phyloP scores from a whole-genome alignment of 164 flowering plant species.

The Protea cynaroides region DNA sequence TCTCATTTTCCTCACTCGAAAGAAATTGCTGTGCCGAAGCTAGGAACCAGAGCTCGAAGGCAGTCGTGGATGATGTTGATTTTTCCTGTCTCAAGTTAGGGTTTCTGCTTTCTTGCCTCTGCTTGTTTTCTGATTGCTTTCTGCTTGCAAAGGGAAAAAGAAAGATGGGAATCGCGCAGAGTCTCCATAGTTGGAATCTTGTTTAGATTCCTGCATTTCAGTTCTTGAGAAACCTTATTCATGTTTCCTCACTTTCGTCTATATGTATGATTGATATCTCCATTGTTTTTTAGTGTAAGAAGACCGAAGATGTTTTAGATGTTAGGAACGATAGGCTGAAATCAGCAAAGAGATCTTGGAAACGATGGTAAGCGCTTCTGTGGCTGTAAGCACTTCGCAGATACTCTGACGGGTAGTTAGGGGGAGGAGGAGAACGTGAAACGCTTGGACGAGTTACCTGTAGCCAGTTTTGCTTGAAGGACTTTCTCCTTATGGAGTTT shows the following conservation, averaged over 20 bases:
- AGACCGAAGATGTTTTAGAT: slow-evolving; percentile 13
- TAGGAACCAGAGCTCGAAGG: too few relatives aligned
- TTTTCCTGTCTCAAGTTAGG: background rate
- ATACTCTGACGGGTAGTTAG: background rate
- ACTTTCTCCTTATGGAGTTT: background rate
- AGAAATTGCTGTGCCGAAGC: too few relatives aligned
- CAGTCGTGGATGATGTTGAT: background rate
- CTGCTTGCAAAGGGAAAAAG: background rate
- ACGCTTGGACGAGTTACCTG: background rate
- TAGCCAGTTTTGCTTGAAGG: background rate
- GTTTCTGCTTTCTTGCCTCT: background rate
- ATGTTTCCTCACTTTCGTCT: too few relatives aligned
- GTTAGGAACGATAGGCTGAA: slow-evolving; percentile 10
- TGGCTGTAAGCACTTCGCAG: background rate
- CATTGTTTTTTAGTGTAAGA: background rate
- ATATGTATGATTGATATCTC: too few relatives aligned
- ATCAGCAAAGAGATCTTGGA: background rate
- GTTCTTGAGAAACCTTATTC: too few relatives aligned
- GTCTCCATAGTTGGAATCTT: slow-evolving; percentile 7
- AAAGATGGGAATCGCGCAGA: slow-evolving; percentile 3
- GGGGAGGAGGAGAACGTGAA: background rate
- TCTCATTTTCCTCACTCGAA: too few relatives aligned
- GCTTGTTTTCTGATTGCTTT: background rate
- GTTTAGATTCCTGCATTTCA: background rate
- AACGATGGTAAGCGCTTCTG: slow-evolving; percentile 5